Conservation (phyloP, 257 asterid genomes). For the Ocimum tenuiflorum region DNA sequence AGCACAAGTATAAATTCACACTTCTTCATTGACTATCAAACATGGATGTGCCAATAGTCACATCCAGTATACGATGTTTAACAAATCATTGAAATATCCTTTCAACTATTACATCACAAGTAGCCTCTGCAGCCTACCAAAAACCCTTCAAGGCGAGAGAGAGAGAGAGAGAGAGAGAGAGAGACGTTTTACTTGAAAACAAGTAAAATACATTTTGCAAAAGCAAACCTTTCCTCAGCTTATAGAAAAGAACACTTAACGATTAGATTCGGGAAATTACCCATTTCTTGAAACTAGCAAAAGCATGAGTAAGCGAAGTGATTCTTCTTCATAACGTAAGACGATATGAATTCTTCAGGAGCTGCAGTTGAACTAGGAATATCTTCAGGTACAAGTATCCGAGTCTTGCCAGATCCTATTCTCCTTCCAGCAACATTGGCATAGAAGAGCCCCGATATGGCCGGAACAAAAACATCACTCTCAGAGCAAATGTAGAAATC, state of each 20-base stretch:
- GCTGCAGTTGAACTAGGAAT: constrained; percentile 53
- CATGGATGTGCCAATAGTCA: constrained; percentile 22
- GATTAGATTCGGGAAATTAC: neutral
- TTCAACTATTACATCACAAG: constrained; percentile 20
- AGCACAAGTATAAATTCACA: neutral
- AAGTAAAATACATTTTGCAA: constrained; percentile 11
- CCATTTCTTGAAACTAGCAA: constrained; percentile 37
- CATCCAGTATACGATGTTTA: constrained; percentile 18
- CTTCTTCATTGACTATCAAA: constrained; percentile 13
- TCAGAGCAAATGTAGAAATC: constrained; percentile 42
- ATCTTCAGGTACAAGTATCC: constrained; percentile 64
- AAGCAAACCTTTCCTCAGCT: constrained; percentile 18
- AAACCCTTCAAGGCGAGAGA: constrained; percentile 16
- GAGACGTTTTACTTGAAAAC: constrained; percentile 10
- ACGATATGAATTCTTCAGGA: constrained; percentile 50
- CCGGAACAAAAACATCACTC: constrained; percentile 49
- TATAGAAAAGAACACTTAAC: constrained; percentile 20
- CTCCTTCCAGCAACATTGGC: constrained; percentile 81
- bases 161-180: neutral
- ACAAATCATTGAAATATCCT: constrained; percentile 24
- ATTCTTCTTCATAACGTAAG: constrained; percentile 60
- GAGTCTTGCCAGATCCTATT: constrained; percentile 60
- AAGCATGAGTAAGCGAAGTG: constrained; percentile 79
- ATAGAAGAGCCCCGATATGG: constrained; percentile 72
- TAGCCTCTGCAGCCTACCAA: constrained; percentile 30